Evolutionary conservation across 495 filamentous ascomycete genomes (phyloP), one percentile per base, ranked within the genome.

Genomic region (Talaromyces stipitatus): DNA sequence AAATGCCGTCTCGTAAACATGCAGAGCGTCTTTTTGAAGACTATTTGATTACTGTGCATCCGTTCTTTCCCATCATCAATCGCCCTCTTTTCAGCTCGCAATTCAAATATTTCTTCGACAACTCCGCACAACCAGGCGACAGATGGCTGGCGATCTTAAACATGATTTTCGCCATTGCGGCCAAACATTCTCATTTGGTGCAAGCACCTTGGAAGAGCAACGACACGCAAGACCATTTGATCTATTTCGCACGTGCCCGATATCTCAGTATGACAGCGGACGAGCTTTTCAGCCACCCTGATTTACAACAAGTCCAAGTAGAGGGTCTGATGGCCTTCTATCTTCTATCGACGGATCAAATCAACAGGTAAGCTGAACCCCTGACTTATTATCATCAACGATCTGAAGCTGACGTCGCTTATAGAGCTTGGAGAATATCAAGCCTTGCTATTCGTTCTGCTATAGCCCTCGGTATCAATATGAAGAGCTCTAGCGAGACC

Each of bases 71-170:
- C 1, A 82, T 88, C 11, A 70, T 89, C 27, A 75, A 76, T 38
- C 77, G 77, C 30, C 66, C 64, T 3, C 72, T 75, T 1, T 80
- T 79, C 58, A 50, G 60, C 4, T 64, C 69, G 7, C 77, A 81
- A 43, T 81, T 78, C 45, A 71, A 61, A 53, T 70, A 65, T 9
- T 78, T 75, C 52, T 78, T 70, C 29, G 66, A 74, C 26, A 75
- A 67, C 26, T 56, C 65, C 11, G 69, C 69, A 5, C 69, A 64
- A n/a, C 72, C 76, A 4, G 74, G 75, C 8, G 69, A 72, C 30
- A 79, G 80, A 33, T 87, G 82, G 82, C 69, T 85, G 33, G 81
- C 83, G 0, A 84, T 82, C 29, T 58, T 87, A 27, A 88, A 88
- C 61, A 66, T 86, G 54, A 79, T 88, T 16, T 85, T 88, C 58